Evolutionary conservation across 2,329 filamentous ascomycete genomes (phyloP).

Genomic region (Talaromyces sp.): DNA sequence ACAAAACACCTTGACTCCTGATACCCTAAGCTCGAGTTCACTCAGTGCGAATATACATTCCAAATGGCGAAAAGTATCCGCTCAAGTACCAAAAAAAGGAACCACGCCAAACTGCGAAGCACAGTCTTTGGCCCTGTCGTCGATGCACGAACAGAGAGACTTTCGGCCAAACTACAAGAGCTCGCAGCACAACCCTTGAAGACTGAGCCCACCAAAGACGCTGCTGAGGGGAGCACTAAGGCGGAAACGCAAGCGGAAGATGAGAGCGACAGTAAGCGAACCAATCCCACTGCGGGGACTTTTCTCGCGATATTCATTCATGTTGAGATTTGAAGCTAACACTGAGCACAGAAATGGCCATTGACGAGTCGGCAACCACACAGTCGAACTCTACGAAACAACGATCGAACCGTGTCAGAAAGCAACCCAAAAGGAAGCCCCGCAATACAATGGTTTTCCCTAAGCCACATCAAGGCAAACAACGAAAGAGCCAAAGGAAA

Average conservation of each 20-base stretch:
- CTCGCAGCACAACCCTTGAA: conserved; percentile 67
- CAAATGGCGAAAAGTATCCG: conserved; percentile 85
- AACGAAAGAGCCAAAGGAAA: conserved; percentile 31
- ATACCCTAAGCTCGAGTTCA: background rate
- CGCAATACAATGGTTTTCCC: conserved; percentile 41
- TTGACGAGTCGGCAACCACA: conserved; percentile 29
- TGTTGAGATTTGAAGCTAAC: conserved; percentile 1
- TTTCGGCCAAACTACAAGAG: conserved; percentile 81
- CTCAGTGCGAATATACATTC: background rate
- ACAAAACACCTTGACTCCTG: background rate
- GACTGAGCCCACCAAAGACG: conserved; percentile 25
- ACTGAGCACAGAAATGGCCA: conserved; percentile 37
- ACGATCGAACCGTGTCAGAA: conserved; percentile 36
- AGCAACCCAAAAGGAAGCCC: conserved; percentile 35
- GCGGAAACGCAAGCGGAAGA: conserved; percentile 19
- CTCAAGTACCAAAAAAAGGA: conserved; percentile 74
- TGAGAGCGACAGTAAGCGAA: conserved; percentile 15
- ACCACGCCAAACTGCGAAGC: conserved; percentile 74
- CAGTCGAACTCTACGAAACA: conserved; percentile 25
- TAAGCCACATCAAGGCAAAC: conserved; percentile 18
- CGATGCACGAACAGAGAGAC: conserved; percentile 71
- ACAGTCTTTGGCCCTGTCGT: conserved; percentile 82
- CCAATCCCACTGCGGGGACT: background rate
- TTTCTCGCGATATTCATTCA: background rate
- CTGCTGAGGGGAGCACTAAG: conserved; percentile 17